Evolutionary conservation across 495 filamentous ascomycete genomes (phyloP).

Genomic region (Podospora bellae-mahoneyi): DNA sequence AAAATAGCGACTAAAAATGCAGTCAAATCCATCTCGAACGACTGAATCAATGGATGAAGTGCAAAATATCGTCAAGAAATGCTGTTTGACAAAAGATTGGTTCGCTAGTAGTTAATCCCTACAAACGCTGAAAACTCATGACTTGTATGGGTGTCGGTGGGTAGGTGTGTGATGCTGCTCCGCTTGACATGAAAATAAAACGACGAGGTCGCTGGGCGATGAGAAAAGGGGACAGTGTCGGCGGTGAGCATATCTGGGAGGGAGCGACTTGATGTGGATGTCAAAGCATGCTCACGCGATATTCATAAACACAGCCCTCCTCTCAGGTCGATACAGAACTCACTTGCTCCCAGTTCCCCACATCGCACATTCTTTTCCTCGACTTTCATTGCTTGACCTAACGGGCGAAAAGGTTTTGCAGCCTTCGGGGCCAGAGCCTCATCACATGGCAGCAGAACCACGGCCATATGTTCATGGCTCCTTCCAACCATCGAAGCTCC

Average conservation of each 20-base stretch:
- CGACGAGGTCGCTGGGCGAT: not conserved
- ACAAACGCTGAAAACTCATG: not conserved
- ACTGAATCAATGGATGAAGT: not conserved
- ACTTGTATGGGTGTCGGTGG: not conserved
- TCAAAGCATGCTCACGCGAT: not conserved
- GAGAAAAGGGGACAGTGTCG: not conserved
- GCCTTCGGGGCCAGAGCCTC: not conserved
- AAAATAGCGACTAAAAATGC: constrained; percentile 55
- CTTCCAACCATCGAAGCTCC: not conserved
- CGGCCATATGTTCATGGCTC: not conserved
- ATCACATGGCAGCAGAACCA: not conserved
- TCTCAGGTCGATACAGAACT: not conserved
- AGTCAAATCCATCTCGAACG: not conserved
- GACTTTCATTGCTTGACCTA: not conserved
- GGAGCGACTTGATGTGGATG: not conserved
- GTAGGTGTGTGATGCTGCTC: not conserved
- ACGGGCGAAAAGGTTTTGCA: not conserved
- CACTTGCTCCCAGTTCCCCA: not conserved
- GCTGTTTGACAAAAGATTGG: not conserved
- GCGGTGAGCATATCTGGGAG: not conserved
- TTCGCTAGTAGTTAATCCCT: not conserved
- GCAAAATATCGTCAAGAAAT: not conserved
- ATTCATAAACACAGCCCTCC: not conserved
- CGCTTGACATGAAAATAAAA: not conserved
- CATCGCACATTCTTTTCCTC: not conserved